phyloP scores from a whole-genome alignment of 441 rosid genomes.

The Eugenia klotzschiana region DNA sequence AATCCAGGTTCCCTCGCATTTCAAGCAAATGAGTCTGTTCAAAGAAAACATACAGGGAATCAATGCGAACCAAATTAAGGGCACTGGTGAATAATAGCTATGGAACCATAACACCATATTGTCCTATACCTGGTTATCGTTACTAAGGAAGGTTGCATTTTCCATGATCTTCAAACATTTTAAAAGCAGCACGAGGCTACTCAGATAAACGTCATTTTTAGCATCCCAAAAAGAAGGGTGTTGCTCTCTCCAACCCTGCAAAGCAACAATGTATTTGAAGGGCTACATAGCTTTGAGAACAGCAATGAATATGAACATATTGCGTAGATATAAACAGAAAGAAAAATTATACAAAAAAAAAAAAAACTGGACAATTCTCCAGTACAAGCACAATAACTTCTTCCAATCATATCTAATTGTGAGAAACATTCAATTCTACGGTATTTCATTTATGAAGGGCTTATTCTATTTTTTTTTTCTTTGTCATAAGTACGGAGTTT shows the following conservation, averaged over 20 bases:
- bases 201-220: slow-evolving; percentile 25
- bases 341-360: background rate
- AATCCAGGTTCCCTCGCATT: slow-evolving; percentile 32
- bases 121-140: slow-evolving; percentile 74
- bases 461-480: background rate
- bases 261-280: slow-evolving; percentile 4
- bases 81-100: background rate
- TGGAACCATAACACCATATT: background rate
- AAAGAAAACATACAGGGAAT: background rate
- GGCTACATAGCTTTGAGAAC: background rate
- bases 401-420: background rate
- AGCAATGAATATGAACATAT: background rate
- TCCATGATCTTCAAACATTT: slow-evolving; percentile 94
- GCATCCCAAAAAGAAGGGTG: slow-evolving; percentile 16
- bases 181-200: slow-evolving; percentile 44
- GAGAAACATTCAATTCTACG: background rate
- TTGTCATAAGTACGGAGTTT: background rate
- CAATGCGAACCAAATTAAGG: background rate
- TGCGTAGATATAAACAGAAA: background rate
- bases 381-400: background rate
- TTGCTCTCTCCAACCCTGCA: slow-evolving; percentile 44
- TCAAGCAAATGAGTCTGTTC: slow-evolving; percentile 66
- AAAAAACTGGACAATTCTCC: background rate
- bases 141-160: slow-evolving; percentile 90
- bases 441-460: background rate